Conservation (phyloP, 2,329 filamentous ascomycete genomes). For the Stenocarpella maydis region DNA sequence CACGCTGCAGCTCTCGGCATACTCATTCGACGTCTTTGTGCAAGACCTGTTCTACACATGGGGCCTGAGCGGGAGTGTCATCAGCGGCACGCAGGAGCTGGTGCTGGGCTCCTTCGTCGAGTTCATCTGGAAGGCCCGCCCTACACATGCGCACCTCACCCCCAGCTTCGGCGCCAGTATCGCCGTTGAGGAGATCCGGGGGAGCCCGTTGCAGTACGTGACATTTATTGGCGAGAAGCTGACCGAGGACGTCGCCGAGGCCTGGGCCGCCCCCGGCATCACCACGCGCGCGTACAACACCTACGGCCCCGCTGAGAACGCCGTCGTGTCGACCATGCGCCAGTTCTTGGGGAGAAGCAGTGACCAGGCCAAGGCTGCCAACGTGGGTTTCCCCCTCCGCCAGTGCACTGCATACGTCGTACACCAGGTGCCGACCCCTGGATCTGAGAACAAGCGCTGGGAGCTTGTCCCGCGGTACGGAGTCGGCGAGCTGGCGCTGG, state of each 20-base stretch:
- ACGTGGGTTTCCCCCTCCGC: constrained; percentile 32
- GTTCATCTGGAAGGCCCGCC: constrained; percentile 20
- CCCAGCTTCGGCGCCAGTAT: constrained; percentile 34
- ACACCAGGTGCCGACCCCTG: constrained; percentile 8
- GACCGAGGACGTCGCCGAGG: constrained; percentile 44
- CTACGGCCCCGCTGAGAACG: constrained; percentile 27
- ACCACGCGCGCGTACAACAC: constrained; percentile 36
- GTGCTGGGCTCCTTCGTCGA: constrained; percentile 59
- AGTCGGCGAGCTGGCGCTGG: constrained; percentile 30
- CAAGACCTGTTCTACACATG: constrained; percentile 73
- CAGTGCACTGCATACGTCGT: constrained; percentile 26
- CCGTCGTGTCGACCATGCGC: constrained; percentile 42
- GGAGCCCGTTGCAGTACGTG: constrained; percentile 36
- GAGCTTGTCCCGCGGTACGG: constrained; percentile 25
- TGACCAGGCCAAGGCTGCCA: constrained; percentile 47
- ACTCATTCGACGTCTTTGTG: constrained; percentile 47
- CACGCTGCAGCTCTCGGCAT: constrained; percentile 23
- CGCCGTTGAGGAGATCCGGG: constrained; percentile 35
- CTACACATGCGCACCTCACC: constrained; percentile 26
- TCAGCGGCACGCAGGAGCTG: constrained; percentile 63
- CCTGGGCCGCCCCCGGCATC: constrained; percentile 46
- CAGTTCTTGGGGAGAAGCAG: constrained; percentile 15
- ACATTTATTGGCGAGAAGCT: constrained; percentile 48
- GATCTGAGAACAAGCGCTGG: constrained; percentile 13
- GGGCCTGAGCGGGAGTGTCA: constrained; percentile 67